These are phyloP conservation scores for Cladosporium sp. DNA, from an alignment of 2,329 filamentous ascomycete genomes.

Conservation along the genomic window DNA sequence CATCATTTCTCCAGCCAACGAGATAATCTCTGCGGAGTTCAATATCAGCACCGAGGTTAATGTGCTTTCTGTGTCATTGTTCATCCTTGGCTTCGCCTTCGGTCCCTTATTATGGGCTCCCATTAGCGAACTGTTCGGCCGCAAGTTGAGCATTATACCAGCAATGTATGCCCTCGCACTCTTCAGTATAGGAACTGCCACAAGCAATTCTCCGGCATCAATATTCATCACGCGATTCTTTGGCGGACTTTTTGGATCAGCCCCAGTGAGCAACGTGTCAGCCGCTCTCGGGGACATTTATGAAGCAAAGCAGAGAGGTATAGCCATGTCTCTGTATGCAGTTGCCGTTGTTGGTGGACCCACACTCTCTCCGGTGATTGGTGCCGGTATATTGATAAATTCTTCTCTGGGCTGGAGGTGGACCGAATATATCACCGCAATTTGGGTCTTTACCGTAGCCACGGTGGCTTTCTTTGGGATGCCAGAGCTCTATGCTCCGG, in stretches of 20 bases:
- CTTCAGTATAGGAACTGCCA: slow-evolving; percentile 40
- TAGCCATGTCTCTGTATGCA: slow-evolving; percentile 31
- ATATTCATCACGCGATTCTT: slow-evolving; percentile 36
- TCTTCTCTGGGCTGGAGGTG: slow-evolving; percentile 37
- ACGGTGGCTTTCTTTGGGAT: slow-evolving; percentile 52
- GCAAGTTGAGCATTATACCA: slow-evolving; percentile 36
- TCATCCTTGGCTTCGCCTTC: slow-evolving; percentile 41
- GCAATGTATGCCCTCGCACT: slow-evolving; percentile 35
- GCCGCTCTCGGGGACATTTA: slow-evolving; percentile 39
- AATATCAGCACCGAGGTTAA: slow-evolving; percentile 41
- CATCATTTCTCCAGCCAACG: slow-evolving; percentile 46
- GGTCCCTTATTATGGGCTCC: slow-evolving; percentile 42
- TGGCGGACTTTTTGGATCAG: slow-evolving; percentile 36
- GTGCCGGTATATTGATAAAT: slow-evolving; percentile 28
- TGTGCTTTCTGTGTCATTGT: slow-evolving; percentile 45
- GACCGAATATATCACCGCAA: slow-evolving; percentile 42
- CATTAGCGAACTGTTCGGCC: slow-evolving; percentile 38
- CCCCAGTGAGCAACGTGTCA: slow-evolving; percentile 37
- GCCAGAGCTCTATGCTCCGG: slow-evolving; percentile 47
- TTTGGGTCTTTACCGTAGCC: slow-evolving; percentile 42
- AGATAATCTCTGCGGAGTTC: slow-evolving; percentile 39
- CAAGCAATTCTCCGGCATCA: slow-evolving; percentile 25
- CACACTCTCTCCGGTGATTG: slow-evolving; percentile 35
- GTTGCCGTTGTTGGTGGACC: slow-evolving; percentile 32
- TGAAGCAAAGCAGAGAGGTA: slow-evolving; percentile 28